Percentiles rank a stretch among this genome's conserved stretches.
Evolutionary conservation across 805 yeast species (phyloP).

Genomic region (Spathaspora passalidarum): DNA sequence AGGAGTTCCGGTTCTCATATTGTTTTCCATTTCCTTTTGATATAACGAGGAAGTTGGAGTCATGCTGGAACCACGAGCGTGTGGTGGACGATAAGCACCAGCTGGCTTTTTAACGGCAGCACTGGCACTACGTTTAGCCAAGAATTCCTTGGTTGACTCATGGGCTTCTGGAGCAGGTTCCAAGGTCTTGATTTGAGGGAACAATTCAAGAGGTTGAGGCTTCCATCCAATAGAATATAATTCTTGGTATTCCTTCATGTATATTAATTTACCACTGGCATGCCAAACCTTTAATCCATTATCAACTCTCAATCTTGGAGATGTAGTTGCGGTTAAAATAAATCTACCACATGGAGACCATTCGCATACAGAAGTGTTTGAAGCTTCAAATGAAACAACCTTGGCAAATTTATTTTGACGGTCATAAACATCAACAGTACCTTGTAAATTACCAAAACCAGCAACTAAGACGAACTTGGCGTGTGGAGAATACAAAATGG

Average conservation of each 20-base stretch:
- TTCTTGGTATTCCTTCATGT: conserved; percentile 76
- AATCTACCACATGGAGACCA: conserved; percentile 98
- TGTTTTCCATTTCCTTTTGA: conserved; percentile 47
- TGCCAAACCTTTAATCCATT: conserved; percentile 95
- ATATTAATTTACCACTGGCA: conserved; percentile 77
- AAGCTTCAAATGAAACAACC: conserved; percentile 79
- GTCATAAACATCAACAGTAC: conserved; percentile 92
- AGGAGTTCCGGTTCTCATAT: conserved; percentile 16
- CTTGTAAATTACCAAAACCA: conserved; percentile 97
- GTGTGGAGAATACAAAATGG: conserved; percentile 89
- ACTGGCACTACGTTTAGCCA: conserved; percentile 39
- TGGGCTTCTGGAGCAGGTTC: conserved; percentile 68
- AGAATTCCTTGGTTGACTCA: conserved; percentile 60
- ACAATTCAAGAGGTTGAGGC: conserved; percentile 53
- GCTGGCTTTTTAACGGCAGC: conserved; percentile 53
- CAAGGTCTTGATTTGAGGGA: conserved; percentile 49
- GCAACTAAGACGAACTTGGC: conserved; percentile 89
- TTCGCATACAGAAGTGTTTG: conserved; percentile 93
- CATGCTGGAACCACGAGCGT: conserved; percentile 58
- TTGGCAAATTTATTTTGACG: conserved; percentile 81
- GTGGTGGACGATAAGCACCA: conserved; percentile 97
- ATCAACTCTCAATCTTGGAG: conserved; percentile 96
- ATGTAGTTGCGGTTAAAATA: conserved; percentile 91
- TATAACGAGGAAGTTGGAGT: conserved; percentile 50
- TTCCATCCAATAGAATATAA: conserved; percentile 83